Conservation (phyloP, 228 moss, liverwort and hornwort species). For the Sphagnum fallax region DNA sequence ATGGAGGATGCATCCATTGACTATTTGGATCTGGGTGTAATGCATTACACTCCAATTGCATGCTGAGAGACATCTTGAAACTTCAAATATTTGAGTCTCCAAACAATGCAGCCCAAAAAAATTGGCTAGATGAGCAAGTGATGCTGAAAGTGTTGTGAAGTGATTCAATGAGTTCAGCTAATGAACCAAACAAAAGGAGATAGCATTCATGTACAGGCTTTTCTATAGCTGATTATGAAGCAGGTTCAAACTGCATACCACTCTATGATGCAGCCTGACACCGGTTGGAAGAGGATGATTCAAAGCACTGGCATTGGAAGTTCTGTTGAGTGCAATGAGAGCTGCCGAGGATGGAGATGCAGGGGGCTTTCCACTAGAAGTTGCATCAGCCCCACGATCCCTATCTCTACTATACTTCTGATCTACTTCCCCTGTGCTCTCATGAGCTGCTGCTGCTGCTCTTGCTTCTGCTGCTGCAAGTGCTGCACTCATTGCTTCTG, state of each 20-base stretch:
- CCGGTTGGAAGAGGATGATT: slow-evolving; percentile 43
- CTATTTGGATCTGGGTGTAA: too few species aligned
- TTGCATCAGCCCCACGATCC: slow-evolving; percentile 62
- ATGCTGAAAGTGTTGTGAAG: too few species aligned
- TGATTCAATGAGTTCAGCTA: too few species aligned
- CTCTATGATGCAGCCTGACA: slow-evolving; percentile 83
- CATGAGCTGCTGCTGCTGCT: slow-evolving; percentile 52
- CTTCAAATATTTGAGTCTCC: background rate
- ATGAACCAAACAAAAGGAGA: too few species aligned
- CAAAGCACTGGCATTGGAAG: slow-evolving; percentile 7
- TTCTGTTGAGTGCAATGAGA: slow-evolving; percentile 23
- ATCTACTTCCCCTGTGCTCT: slow-evolving; percentile 29
- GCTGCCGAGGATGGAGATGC: too few species aligned
- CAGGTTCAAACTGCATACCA: slow-evolving; percentile 22
- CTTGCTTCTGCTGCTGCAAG: slow-evolving; percentile 61
- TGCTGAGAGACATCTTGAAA: too few species aligned
- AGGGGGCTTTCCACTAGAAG: slow-evolving; percentile 41
- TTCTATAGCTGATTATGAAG: too few species aligned
- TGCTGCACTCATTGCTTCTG: slow-evolving; percentile 61
- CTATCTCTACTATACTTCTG: slow-evolving; percentile 33
- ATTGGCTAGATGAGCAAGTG: too few species aligned
- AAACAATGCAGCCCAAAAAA: too few species aligned
- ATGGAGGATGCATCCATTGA: background rate
- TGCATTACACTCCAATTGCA: too few species aligned
- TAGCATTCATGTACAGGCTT: too few species aligned